Evolutionary conservation across 345 rosid genomes (phyloP).

Genomic region (Salix purpurea): DNA sequence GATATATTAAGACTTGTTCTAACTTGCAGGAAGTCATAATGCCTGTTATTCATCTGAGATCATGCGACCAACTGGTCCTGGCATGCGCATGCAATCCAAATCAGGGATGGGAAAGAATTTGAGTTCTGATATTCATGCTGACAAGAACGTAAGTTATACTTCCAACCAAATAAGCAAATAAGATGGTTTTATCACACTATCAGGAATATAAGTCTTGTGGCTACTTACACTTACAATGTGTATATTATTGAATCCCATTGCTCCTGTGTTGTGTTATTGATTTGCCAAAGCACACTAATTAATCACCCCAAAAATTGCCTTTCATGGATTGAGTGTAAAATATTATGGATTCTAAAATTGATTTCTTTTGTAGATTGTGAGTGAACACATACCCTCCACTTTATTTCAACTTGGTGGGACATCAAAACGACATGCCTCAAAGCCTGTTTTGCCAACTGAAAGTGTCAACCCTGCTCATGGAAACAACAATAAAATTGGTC

Average conservation of each 20-base stretch:
- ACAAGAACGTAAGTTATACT: slow-evolving; percentile 57
- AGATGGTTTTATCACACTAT: background rate
- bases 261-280: background rate
- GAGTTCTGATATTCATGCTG: slow-evolving; percentile 44
- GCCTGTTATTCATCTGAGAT: slow-evolving; percentile 44
- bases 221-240: too few species aligned
- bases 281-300: background rate
- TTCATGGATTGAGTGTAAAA: too few species aligned
- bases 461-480: slow-evolving; percentile 53
- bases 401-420: slow-evolving; percentile 56
- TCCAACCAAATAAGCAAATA: background rate
- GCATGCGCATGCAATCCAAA: slow-evolving; percentile 54
- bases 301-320: slow-evolving; percentile 3
- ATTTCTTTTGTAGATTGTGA: slow-evolving; percentile 31
- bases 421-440: slow-evolving; percentile 54
- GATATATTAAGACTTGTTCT: slow-evolving; percentile 1
- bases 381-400: slow-evolving; percentile 53
- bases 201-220: too few species aligned
- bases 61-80: slow-evolving; percentile 42
- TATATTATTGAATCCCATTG: background rate
- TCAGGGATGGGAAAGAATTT: slow-evolving; percentile 48
- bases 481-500: slow-evolving; percentile 46
- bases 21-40: slow-evolving; percentile 51
- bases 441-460: slow-evolving; percentile 47
- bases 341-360: background rate